Conservation (phyloP, 2,329 filamentous ascomycete genomes). For the Fusarium pilosicola region DNA sequence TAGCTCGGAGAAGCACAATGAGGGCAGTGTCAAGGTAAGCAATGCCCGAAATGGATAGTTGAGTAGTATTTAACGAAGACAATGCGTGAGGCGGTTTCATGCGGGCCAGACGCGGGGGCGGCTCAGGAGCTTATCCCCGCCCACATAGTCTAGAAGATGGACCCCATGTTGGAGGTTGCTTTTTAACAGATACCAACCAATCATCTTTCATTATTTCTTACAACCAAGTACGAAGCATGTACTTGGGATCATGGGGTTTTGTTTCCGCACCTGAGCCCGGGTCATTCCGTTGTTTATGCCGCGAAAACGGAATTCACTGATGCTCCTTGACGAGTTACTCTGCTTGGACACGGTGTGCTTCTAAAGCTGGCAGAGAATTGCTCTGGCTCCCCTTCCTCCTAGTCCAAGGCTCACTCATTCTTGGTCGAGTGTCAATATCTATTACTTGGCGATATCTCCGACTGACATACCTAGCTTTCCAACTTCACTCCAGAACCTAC, state of each 20-base stretch:
- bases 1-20: not conserved
- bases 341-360: not conserved
- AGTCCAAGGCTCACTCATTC: not conserved
- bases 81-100: constrained; percentile 21
- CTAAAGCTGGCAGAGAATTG: not conserved
- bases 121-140: constrained; percentile 1
- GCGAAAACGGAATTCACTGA: not conserved
- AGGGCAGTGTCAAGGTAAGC: not conserved
- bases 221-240: not conserved
- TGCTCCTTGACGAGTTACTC: not conserved
- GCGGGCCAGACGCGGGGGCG: constrained; percentile 28
- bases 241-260: not conserved
- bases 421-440: not conserved
- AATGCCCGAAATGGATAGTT: not conserved
- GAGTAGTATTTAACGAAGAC: constrained; percentile 13
- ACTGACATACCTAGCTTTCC: not conserved
- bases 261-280: constrained; percentile 15
- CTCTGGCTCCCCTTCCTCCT: not conserved
- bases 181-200: constrained; percentile 1
- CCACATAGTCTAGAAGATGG: not conserved
- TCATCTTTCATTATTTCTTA: constrained; percentile 9
- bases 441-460: not conserved
- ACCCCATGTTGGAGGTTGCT: constrained; percentile 1
- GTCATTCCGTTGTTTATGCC: constrained; percentile 17
- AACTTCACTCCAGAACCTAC: constrained; percentile 3